Conservation (phyloP, 345 rosid genomes). For the Carallia pectinifolia region DNA sequence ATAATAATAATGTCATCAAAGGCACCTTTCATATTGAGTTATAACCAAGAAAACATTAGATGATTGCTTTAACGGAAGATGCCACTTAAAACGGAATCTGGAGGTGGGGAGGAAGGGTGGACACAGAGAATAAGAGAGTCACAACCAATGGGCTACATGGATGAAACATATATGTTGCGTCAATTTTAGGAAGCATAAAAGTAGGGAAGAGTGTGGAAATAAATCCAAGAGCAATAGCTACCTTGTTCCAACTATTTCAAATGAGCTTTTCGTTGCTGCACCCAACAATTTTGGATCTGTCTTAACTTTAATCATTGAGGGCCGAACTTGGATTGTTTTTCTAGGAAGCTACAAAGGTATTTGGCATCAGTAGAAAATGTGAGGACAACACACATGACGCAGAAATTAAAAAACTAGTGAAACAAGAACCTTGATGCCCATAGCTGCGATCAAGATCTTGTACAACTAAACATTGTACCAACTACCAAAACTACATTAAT, state of each 20-base stretch:
- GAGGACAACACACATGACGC: background rate
- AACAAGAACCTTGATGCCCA: background rate
- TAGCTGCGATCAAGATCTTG: background rate
- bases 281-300: constrained; percentile 31
- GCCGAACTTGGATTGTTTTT: constrained; percentile 52
- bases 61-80: background rate
- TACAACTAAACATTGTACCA: background rate
- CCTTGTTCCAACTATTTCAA: constrained; percentile 77
- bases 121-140: too few relatives aligned
- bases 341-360: constrained; percentile 40
- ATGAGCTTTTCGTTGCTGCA: constrained; percentile 32
- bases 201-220: background rate
- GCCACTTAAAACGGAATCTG: background rate
- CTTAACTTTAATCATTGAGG: constrained; percentile 68
- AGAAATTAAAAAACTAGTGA: background rate
- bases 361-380: background rate
- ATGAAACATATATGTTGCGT: too few relatives aligned
- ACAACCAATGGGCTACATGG: too few relatives aligned
- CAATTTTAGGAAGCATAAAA: background rate
- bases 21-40: too few relatives aligned
- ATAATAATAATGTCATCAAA: too few relatives aligned
- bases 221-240: constrained; percentile 19
- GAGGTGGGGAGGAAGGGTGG: too few relatives aligned
- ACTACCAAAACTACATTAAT: too few relatives aligned
- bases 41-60: background rate